Evolutionary conservation across 2,329 filamentous ascomycete genomes (phyloP).

Genomic region (Phymatotrichopsis omnivora): DNA sequence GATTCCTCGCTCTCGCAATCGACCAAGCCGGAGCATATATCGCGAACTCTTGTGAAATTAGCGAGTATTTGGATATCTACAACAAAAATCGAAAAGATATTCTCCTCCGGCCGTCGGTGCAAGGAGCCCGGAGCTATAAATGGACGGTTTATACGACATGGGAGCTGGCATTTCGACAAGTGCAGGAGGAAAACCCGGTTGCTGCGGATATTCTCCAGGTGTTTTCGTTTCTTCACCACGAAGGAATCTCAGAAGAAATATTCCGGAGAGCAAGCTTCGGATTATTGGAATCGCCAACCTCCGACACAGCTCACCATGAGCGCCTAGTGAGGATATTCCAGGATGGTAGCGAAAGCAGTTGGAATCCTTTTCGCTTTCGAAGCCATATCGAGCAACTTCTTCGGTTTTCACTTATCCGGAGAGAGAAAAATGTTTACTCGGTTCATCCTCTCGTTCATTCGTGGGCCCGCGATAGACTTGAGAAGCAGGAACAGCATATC

Average conservation of each 20-base stretch:
- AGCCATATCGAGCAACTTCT: not conserved
- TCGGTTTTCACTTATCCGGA: not conserved
- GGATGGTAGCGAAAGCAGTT: not conserved
- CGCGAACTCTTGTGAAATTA: not conserved
- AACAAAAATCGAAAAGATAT: not conserved
- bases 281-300: not conserved
- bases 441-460: constrained; percentile 26
- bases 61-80: not conserved
- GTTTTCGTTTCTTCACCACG: constrained; percentile 2
- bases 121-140: not conserved
- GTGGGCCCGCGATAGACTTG: constrained; percentile 23
- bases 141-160: constrained; percentile 5
- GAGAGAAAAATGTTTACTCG: constrained; percentile 1
- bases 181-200: not conserved
- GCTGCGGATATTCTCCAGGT: constrained; percentile 1
- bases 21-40: constrained; percentile 9
- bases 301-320: too few relatives aligned
- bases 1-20: constrained; percentile 5
- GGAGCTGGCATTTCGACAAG: not conserved
- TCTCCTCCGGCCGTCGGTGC: not conserved
- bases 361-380: not conserved
- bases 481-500: constrained; percentile 1
- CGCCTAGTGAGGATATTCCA: too few relatives aligned
- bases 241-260: constrained; percentile 2
- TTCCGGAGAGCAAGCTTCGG: not conserved